Percentiles rank a stretch among this genome's conserved stretches.
Evolutionary conservation across 2,329 filamentous ascomycete genomes (phyloP).

Genomic region (Ceratocystis huliohia): DNA sequence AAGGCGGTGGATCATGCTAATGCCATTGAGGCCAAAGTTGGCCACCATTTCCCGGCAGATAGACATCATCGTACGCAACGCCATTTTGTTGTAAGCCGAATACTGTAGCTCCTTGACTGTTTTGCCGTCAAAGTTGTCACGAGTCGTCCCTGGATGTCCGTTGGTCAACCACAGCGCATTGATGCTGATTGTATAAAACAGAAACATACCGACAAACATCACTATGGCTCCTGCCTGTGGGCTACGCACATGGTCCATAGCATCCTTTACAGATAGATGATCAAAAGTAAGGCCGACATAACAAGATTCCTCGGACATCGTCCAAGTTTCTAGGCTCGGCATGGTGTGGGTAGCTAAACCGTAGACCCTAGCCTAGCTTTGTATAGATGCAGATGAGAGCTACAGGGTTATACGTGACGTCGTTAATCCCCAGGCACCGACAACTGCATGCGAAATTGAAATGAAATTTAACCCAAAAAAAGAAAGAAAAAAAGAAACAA

Average conservation of each 20-base stretch:
- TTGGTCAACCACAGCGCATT: constrained; percentile 11
- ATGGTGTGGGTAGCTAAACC: not conserved
- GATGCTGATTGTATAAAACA: constrained; percentile 18
- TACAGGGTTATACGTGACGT: not conserved
- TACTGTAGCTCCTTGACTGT: constrained; percentile 66
- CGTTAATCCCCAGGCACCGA: not conserved
- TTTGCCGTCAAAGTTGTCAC: constrained; percentile 59
- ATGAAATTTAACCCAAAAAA: not conserved
- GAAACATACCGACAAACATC: constrained; percentile 52
- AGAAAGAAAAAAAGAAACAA: not conserved
- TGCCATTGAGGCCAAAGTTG: constrained; percentile 54
- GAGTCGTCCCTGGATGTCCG: constrained; percentile 50
- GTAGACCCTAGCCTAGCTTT: not conserved
- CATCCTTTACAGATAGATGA: constrained; percentile 42
- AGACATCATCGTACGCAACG: constrained; percentile 52
- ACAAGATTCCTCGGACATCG: constrained; percentile 39
- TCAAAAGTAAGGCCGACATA: constrained; percentile 57
- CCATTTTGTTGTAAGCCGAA: constrained; percentile 57
- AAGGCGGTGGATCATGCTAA: constrained; percentile 73
- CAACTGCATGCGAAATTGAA: too few relatives aligned
- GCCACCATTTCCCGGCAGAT: constrained; percentile 47
- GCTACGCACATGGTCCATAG: constrained; percentile 57
- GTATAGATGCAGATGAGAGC: not conserved
- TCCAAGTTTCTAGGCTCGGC: constrained; percentile 24
- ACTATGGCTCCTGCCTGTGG: constrained; percentile 65